Evolutionary conservation across 2,329 filamentous ascomycete species (phyloP).

Genomic region (Colletotrichum sp.): DNA sequence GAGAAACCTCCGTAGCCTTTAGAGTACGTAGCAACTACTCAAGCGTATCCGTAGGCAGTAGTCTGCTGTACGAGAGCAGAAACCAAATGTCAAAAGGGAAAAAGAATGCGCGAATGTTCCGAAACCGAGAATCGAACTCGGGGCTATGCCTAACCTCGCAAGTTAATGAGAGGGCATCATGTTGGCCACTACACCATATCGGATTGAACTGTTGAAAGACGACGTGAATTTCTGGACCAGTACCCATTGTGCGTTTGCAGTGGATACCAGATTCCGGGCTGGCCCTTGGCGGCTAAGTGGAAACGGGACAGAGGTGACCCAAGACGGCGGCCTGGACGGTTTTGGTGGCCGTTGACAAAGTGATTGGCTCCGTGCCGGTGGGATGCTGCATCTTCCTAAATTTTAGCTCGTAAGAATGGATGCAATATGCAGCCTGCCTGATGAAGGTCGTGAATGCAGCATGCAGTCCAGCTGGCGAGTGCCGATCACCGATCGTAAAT

Average conservation of each 20-base stretch:
- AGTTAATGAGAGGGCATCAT: constrained; percentile 17
- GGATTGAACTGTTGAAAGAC: not conserved
- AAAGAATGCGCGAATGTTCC: not conserved
- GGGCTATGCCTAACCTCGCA: constrained; percentile 17
- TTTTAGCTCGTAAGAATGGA: not conserved
- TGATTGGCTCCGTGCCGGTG: not conserved
- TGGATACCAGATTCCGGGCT: not conserved
- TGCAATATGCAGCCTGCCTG: not conserved
- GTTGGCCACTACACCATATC: constrained; percentile 23
- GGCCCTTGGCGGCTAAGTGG: not conserved
- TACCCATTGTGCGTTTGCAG: not conserved
- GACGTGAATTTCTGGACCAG: rapidly evolving
- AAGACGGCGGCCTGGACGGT: not conserved
- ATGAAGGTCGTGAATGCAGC: rapidly evolving
- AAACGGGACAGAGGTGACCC: not conserved
- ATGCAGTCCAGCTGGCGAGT: not conserved
- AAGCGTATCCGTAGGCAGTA: not conserved
- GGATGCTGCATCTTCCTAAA: not conserved
- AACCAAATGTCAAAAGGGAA: rapidly evolving
- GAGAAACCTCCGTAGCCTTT: rapidly evolving
- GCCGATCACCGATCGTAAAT: not conserved
- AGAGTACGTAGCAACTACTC: not conserved
- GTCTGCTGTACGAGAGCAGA: not conserved
- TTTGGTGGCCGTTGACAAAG: not conserved
- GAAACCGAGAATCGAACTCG: constrained; percentile 21